phyloP scores from a whole-genome alignment of 2,329 filamentous ascomycete genomes.

The Cercospora sp. region DNA sequence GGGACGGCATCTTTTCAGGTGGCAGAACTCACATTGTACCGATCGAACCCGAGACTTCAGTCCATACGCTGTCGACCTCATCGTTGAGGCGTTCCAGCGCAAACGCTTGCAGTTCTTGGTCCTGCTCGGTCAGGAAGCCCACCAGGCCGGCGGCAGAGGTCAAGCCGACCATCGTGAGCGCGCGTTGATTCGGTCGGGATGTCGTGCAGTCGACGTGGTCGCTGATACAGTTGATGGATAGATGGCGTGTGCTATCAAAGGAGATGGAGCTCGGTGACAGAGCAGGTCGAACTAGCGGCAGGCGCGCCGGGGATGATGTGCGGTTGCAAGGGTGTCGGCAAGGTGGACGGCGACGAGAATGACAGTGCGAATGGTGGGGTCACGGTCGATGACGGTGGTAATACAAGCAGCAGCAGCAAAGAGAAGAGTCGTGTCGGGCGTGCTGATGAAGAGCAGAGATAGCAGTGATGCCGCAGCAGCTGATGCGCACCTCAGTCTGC shows the following conservation, averaged over 20 bases:
- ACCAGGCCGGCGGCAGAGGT: constrained; percentile 92
- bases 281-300: background rate
- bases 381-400: background rate
- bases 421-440: background rate
- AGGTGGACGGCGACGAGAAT: constrained; percentile 1
- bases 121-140: constrained; percentile 92
- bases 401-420: background rate
- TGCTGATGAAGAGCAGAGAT: background rate
- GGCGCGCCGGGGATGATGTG: constrained; percentile 10
- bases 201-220: background rate
- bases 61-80: constrained; percentile 96
- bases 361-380: constrained; percentile 7
- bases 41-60: constrained; percentile 88
- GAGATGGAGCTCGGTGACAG: constrained; percentile 9
- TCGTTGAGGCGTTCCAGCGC: constrained; percentile 93
- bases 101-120: constrained; percentile 90
- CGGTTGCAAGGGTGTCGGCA: background rate
- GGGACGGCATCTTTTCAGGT: background rate
- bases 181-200: background rate
- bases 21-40: constrained; percentile 78
- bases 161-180: constrained; percentile 74
- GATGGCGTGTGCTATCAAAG: background rate
- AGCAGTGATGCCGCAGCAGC: background rate
- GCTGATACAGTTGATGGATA: background rate
- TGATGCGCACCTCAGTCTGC: background rate